A percentile compares a stretch with the other conserved stretches of the same genome.
phyloP scores from a whole-genome alignment of 345 rosid species.

The Mallotus nudiflorus region DNA sequence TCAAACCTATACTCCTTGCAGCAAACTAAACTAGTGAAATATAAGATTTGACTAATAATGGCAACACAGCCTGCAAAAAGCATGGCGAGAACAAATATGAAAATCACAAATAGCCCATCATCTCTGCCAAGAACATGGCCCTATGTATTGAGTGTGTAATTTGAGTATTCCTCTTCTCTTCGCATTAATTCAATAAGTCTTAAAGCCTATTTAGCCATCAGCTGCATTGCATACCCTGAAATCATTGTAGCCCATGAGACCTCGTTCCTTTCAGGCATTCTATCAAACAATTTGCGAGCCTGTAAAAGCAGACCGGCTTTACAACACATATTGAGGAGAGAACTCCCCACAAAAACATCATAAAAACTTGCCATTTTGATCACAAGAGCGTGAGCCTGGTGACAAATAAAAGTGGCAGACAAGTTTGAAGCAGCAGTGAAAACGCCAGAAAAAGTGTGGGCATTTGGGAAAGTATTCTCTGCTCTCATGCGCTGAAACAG shows the following conservation, averaged over 20 bases:
- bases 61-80: background rate
- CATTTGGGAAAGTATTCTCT: constrained; percentile 60
- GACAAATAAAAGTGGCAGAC: constrained; percentile 36
- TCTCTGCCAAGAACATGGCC: background rate
- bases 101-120: background rate
- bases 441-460: constrained; percentile 75
- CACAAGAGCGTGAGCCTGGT: constrained; percentile 67
- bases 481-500: constrained; percentile 66
- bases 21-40: background rate
- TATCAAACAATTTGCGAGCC: constrained; percentile 60
- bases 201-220: constrained; percentile 44
- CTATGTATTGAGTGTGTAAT: background rate
- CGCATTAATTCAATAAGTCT: constrained; percentile 48
- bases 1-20: background rate
- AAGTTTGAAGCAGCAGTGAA: constrained; percentile 59
- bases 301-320: constrained; percentile 51
- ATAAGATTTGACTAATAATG: background rate
- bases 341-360: constrained; percentile 82
- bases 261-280: constrained; percentile 60
- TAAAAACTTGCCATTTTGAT: constrained; percentile 50
- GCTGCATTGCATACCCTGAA: constrained; percentile 64
- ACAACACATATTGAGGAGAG: constrained; percentile 65
- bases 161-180: constrained; percentile 37
- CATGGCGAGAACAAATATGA: background rate
- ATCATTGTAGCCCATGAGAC: constrained; percentile 71